Percentiles rank a stretch among this genome's conserved stretches.
phyloP scores from a whole-genome alignment of 352 stramenopile genomes.

The Phytophthora pini region DNA sequence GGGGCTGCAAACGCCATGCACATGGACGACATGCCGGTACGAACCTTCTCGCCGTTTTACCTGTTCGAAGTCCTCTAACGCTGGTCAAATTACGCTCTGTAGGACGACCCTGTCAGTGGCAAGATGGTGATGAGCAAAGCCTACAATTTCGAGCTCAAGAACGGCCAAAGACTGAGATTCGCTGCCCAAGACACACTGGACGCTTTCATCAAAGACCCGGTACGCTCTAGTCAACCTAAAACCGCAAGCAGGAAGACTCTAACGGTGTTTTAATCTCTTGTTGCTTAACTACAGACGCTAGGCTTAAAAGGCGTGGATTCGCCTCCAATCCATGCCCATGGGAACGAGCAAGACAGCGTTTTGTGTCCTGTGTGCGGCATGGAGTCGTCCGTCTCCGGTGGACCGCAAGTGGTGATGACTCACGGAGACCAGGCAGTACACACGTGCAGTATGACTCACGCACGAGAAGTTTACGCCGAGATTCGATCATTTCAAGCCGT shows the following conservation, averaged over 20 bases:
- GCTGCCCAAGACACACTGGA: conserved; percentile 57
- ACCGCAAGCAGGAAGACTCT: not conserved
- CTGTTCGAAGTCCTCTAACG: not conserved
- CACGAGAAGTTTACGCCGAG: conserved; percentile 63
- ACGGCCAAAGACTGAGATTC: conserved; percentile 71
- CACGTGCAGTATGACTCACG: conserved; percentile 76
- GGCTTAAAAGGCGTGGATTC: conserved; percentile 55
- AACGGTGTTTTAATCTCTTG: not conserved
- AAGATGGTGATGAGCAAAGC: conserved; percentile 72
- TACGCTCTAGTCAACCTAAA: conserved; percentile 10
- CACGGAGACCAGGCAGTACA: conserved; percentile 69
- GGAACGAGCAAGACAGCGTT: conserved; percentile 19
- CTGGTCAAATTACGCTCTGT: not conserved
- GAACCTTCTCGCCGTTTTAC: not conserved
- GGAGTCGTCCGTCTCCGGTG: conserved; percentile 54
- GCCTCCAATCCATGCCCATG: conserved; percentile 10
- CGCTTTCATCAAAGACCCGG: conserved; percentile 60
- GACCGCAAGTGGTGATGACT: conserved; percentile 58
- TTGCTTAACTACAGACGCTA: conserved; percentile 28
- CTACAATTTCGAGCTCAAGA: conserved; percentile 69
- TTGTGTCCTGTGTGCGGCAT: conserved; percentile 79
- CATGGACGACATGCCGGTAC: conserved; percentile 74
- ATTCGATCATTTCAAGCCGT: conserved; percentile 51
- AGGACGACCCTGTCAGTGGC: conserved; percentile 69
- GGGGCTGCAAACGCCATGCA: conserved; percentile 24